Evolutionary conservation across 2,329 filamentous ascomycete genomes (phyloP).

Genomic region (Stagonosporopsis cucurbitacearum): DNA sequence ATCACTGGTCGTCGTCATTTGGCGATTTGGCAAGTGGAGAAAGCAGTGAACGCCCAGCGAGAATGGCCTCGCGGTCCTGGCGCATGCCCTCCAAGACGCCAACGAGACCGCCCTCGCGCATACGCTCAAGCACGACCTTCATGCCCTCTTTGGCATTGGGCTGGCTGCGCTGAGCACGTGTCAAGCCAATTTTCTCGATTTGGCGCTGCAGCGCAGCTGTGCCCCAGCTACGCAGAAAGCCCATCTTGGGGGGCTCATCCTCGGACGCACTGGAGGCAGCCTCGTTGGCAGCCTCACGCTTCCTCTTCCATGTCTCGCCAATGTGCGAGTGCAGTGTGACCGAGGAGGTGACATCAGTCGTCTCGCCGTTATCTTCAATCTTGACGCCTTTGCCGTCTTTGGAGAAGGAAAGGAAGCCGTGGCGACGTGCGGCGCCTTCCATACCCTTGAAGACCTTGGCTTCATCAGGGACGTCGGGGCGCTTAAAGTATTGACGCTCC

Average conservation of each 20-base stretch:
- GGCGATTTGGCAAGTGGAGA: constrained; percentile 13
- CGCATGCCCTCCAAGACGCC: constrained; percentile 75
- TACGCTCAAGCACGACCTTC: constrained; percentile 77
- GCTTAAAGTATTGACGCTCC: constrained; percentile 74
- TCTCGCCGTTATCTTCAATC: constrained; percentile 45
- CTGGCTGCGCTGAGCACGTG: constrained; percentile 77
- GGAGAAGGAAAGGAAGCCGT: constrained; percentile 42
- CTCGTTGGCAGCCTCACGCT: constrained; percentile 50
- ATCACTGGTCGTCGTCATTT: constrained; percentile 26
- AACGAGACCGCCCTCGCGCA: constrained; percentile 70
- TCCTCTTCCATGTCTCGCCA: constrained; percentile 68
- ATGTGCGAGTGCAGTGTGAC: constrained; percentile 76
- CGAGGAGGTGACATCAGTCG: constrained; percentile 74
- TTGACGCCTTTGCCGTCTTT: constrained; percentile 28
- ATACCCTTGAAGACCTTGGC: constrained; percentile 40
- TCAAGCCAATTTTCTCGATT: constrained; percentile 79
- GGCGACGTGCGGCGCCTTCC: constrained; percentile 40
- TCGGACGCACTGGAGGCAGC: constrained; percentile 41
- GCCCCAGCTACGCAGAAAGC: constrained; percentile 69
- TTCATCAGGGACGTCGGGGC: constrained; percentile 46
- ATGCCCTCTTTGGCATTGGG: constrained; percentile 84
- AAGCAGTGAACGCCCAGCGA: constrained; percentile 33
- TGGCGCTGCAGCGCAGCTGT: constrained; percentile 76
- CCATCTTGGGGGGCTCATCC: constrained; percentile 58
- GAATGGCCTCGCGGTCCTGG: constrained; percentile 59